Percentiles rank a stretch among this genome's conserved stretches.
Evolutionary conservation across 2,329 filamentous ascomycete genomes (phyloP).

Genomic region (Fusarium falciforme): DNA sequence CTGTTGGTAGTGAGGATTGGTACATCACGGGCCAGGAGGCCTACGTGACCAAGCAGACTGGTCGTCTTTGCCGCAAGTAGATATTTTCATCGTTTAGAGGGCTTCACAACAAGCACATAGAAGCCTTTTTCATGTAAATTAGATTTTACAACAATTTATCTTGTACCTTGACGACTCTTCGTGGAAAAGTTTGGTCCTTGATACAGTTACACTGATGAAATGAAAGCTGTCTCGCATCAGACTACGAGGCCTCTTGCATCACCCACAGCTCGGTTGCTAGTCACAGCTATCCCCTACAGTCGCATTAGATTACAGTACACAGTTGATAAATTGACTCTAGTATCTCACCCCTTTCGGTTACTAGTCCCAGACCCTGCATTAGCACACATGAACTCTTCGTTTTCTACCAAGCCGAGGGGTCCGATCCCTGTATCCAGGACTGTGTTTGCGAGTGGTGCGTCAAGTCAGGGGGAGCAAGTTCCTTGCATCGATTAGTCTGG

Average conservation of each 20-base stretch:
- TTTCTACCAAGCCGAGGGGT: not conserved
- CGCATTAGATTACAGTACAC: not conserved
- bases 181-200: not conserved
- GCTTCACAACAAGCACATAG: not conserved
- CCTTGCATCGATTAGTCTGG: not conserved
- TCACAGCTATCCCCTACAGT: not conserved
- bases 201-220: not conserved
- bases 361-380: not conserved
- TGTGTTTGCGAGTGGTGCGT: not conserved
- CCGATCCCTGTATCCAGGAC: not conserved
- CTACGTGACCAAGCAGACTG: constrained; percentile 32
- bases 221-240: not conserved
- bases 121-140: not conserved
- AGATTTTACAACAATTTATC: not conserved
- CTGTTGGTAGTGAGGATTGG: constrained; percentile 54
- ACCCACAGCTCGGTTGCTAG: no score
- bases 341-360: not conserved
- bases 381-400: not conserved
- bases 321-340: not conserved
- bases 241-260: not conserved
- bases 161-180: not conserved
- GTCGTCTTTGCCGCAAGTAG: constrained; percentile 32
- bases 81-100: not conserved
- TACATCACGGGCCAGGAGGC: constrained; percentile 23
- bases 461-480: not conserved